Conservation (phyloP, 179 eudicot species). For the Spergularia azorica region DNA sequence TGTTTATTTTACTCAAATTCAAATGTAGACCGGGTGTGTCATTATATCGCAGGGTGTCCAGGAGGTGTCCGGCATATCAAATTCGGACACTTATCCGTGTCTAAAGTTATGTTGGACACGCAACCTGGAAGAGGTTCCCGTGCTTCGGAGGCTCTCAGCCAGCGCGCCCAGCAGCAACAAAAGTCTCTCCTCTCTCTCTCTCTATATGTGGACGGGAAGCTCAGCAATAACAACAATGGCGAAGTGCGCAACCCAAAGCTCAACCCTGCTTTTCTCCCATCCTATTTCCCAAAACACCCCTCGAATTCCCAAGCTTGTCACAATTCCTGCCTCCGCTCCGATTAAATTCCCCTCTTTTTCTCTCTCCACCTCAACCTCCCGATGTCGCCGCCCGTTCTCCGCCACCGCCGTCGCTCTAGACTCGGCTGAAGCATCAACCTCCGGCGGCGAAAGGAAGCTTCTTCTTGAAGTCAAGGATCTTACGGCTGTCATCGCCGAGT, state of each 20-base stretch:
- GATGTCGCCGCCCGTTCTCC: neutral
- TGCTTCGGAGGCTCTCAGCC: too few relatives aligned
- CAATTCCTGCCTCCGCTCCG: slow-evolving; percentile 10
- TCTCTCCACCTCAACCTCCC: slow-evolving; percentile 1
- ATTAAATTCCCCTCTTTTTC: neutral
- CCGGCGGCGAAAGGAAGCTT: slow-evolving; percentile 38
- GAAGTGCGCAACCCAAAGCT: neutral
- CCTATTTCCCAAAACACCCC: slow-evolving; percentile 6
- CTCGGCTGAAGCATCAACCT: slow-evolving; percentile 25
- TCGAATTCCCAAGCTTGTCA: neutral
- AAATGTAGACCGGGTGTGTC: too few relatives aligned
- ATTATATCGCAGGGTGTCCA: too few relatives aligned
- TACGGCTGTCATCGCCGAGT: slow-evolving; percentile 67
- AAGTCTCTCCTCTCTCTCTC: too few relatives aligned
- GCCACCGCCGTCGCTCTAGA: slow-evolving; percentile 12
- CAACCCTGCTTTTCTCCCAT: neutral
- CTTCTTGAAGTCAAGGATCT: slow-evolving; percentile 77
- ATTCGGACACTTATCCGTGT: too few relatives aligned
- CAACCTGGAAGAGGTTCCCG: too few relatives aligned
- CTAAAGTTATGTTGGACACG: too few relatives aligned
- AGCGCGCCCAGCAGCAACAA: too few relatives aligned
- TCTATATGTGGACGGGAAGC: too few relatives aligned
- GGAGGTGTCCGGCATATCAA: too few relatives aligned
- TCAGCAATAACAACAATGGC: slow-evolving; percentile 8
- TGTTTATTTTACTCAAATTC: too few relatives aligned